Evolutionary conservation across 129 eudicot species (phyloP).

Genomic region (Rutidosis leptorrhynchoides): DNA sequence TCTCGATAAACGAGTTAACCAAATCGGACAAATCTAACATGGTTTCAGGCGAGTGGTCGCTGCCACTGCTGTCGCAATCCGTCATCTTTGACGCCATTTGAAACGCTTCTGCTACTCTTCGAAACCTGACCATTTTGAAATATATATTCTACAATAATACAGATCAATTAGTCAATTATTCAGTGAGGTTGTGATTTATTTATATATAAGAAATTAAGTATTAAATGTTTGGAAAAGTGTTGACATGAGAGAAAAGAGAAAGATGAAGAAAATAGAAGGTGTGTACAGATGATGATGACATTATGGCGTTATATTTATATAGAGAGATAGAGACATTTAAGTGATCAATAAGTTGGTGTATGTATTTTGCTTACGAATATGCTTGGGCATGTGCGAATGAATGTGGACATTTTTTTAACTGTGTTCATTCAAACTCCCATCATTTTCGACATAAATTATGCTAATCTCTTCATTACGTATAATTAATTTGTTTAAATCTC

Average conservation of each 20-base stretch:
- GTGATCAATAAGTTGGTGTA: neutral
- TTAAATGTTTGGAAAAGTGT: slow-evolving; percentile 11
- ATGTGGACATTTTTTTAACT: slow-evolving; percentile 7
- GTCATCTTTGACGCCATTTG: slow-evolving; percentile 37
- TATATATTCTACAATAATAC: neutral
- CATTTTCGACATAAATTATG: neutral
- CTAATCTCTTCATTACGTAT: neutral
- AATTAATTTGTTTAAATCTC: too few species aligned
- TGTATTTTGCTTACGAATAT: slow-evolving; percentile 1
- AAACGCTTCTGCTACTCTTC: slow-evolving; percentile 65
- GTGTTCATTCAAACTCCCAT: slow-evolving; percentile 1
- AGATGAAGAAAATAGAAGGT: slow-evolving; percentile 4
- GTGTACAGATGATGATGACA: slow-evolving; percentile 32
- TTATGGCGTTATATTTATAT: slow-evolving; percentile 29
- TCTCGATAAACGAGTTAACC: slow-evolving; percentile 64
- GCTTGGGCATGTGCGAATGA: slow-evolving; percentile 9
- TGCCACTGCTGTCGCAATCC: slow-evolving; percentile 56
- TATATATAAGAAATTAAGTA: neutral
- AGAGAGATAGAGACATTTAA: neutral
- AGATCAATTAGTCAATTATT: neutral
- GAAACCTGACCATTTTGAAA: slow-evolving; percentile 42
- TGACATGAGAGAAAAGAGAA: too few species aligned
- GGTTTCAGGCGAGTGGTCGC: slow-evolving; percentile 57
- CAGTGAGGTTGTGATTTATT: neutral
- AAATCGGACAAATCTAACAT: slow-evolving; percentile 58